Percentiles rank a stretch among this genome's conserved stretches.
These are phyloP conservation scores for Trametes villosa DNA, from an alignment of 768 basidiomycete species.

Conservation along the genomic window DNA sequence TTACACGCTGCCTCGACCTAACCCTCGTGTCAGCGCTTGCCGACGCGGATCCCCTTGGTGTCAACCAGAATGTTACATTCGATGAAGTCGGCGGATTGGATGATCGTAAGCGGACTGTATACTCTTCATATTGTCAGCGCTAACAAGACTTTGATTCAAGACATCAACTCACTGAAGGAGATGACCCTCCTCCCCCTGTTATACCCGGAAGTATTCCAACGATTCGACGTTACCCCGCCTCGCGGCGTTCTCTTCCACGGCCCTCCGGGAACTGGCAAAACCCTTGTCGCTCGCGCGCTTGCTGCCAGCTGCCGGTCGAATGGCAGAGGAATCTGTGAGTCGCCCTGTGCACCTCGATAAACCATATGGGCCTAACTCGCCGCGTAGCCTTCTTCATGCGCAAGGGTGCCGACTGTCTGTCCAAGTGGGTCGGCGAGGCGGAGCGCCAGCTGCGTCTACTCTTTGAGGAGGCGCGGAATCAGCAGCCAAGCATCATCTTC, in stretches of 20 bases:
- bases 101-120: slow-evolving; percentile 65
- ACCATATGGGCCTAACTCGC: background rate
- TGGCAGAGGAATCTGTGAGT: slow-evolving; percentile 86
- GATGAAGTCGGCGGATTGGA: slow-evolving; percentile 97
- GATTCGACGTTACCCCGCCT: slow-evolving; percentile 92
- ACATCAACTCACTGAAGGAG: slow-evolving; percentile 96
- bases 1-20: slow-evolving; percentile 22
- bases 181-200: slow-evolving; percentile 96
- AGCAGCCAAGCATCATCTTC: slow-evolving; percentile 97
- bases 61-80: slow-evolving; percentile 92
- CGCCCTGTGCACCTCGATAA: background rate
- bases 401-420: slow-evolving; percentile 96
- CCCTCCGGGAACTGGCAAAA: slow-evolving; percentile 98
- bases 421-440: slow-evolving; percentile 99
- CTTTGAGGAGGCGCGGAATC: slow-evolving; percentile 93
- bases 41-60: slow-evolving; percentile 94
- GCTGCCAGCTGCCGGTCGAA: slow-evolving; percentile 90
- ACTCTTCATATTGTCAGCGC: background rate
- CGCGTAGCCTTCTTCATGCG: slow-evolving; percentile 96
- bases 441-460: slow-evolving; percentile 93
- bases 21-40: slow-evolving; percentile 64
- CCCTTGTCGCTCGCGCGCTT: slow-evolving; percentile 89
- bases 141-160: slow-evolving; percentile 41
- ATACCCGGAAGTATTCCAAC: slow-evolving; percentile 96
- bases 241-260: slow-evolving; percentile 97